These are phyloP conservation scores for Acanthamoeba culbertsoni DNA, from an alignment of 208 protist species.

Conservation along the genomic window DNA sequence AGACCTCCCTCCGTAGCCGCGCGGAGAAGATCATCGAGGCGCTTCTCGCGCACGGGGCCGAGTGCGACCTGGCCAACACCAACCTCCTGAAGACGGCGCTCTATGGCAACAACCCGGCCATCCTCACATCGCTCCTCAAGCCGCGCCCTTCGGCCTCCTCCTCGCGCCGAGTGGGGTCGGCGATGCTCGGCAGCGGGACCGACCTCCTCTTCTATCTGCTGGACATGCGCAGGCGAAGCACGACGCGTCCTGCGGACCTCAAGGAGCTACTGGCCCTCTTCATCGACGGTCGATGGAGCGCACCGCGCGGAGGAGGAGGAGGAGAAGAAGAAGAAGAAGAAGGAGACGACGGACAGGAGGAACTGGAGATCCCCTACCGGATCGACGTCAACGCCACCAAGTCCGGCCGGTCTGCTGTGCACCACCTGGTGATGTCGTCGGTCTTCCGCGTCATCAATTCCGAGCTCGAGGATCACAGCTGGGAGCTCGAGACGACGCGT, in stretches of 20 bases:
- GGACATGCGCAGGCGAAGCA: not conserved
- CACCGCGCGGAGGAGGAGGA: no score
- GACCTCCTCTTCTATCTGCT: not conserved
- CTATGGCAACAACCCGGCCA: not conserved
- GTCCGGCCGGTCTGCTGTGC: not conserved
- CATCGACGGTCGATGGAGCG: not conserved
- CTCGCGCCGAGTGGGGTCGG: not conserved
- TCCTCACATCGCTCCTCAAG: not conserved
- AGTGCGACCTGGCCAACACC: not conserved
- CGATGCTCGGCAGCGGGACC: not conserved
- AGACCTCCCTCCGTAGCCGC: not conserved
- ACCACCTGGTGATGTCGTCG: not conserved
- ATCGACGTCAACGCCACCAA: not conserved
- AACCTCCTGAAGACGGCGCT: constrained; percentile 30
- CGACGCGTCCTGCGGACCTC: not conserved
- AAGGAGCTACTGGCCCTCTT: constrained; percentile 12
- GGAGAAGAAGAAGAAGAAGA: not conserved
- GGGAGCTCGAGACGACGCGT: no score
- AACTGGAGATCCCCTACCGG: not conserved
- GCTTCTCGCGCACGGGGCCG: not conserved
- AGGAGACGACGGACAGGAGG: not conserved
- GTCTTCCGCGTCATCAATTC: not conserved
- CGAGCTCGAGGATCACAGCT: not conserved
- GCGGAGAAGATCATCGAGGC: not conserved
- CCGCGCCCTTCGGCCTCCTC: not conserved